phyloP scores from a whole-genome alignment of 2,329 filamentous ascomycete species.

The Alternaria alternata region DNA sequence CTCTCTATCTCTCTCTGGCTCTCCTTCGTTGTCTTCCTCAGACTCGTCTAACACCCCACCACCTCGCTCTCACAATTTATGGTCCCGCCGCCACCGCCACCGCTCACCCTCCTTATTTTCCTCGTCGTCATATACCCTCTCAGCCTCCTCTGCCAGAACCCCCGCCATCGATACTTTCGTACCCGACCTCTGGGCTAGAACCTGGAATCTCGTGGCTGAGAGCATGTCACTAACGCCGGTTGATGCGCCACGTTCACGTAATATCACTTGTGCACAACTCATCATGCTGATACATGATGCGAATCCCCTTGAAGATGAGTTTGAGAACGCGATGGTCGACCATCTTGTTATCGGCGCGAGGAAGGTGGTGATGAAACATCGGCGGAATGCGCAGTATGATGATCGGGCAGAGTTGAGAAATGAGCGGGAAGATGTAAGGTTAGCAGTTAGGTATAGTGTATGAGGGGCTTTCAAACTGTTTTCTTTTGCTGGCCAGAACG shows the following conservation, averaged over 20 bases:
- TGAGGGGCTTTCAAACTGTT: not conserved
- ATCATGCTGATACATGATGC: not conserved
- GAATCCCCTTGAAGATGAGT: not conserved
- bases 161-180: not conserved
- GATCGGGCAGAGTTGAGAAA: not conserved
- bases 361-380: slow-evolving; percentile 4
- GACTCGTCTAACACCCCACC: not conserved
- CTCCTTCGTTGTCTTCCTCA: not conserved
- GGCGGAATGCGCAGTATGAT: not conserved
- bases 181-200: slow-evolving; percentile 2
- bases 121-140: not conserved
- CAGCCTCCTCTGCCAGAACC: not conserved
- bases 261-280: slow-evolving; percentile 1
- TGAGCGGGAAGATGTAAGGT: not conserved
- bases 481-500: not conserved
- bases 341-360: not conserved
- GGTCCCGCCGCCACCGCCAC: not conserved
- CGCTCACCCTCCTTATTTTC: not conserved
- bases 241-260: not conserved
- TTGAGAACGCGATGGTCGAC: not conserved
- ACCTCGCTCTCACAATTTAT: not conserved
- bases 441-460: not conserved
- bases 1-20: not conserved
- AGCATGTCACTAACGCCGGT: not conserved
- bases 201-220: slow-evolving; percentile 5